phyloP scores from a whole-genome alignment of 1,284 basidiomycete species.

The Papiliotrema nemorosa region DNA sequence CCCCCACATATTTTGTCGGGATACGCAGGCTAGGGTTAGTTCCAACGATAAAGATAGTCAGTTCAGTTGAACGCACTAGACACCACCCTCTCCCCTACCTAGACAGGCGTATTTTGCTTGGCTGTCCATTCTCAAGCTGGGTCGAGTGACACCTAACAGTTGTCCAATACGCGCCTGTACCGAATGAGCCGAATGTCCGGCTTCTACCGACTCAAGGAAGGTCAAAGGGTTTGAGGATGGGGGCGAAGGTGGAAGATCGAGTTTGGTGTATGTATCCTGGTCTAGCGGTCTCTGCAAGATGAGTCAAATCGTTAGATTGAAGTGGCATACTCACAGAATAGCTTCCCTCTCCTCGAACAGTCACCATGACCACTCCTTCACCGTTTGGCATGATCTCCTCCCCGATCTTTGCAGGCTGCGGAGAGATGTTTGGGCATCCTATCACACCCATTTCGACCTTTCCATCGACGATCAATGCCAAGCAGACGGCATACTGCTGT shows the following conservation, averaged over 20 bases:
- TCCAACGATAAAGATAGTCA: too few species aligned
- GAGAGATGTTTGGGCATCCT: slow-evolving; percentile 90
- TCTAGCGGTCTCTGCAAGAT: slow-evolving; percentile 30
- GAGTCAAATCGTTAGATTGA: background rate
- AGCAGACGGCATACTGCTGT: slow-evolving; percentile 95
- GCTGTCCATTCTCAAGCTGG: slow-evolving; percentile 82
- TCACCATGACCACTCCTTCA: slow-evolving; percentile 77
- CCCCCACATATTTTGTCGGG: slow-evolving; percentile 62
- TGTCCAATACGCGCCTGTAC: slow-evolving; percentile 74
- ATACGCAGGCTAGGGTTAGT: slow-evolving; percentile 60
- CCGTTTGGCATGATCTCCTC: slow-evolving; percentile 52
- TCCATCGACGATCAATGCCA: slow-evolving; percentile 83
- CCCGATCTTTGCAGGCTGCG: slow-evolving; percentile 58
- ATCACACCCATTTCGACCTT: slow-evolving; percentile 84
- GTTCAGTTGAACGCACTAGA: slow-evolving; percentile 65
- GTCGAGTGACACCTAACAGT: slow-evolving; percentile 64
- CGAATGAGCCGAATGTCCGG: slow-evolving; percentile 82
- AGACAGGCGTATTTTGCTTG: slow-evolving; percentile 95
- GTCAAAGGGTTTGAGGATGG: slow-evolving; percentile 46
- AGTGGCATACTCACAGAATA: slow-evolving; percentile 55
- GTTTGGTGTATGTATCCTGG: slow-evolving; percentile 32
- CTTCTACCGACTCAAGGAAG: slow-evolving; percentile 89
- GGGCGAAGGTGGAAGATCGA: slow-evolving; percentile 37
- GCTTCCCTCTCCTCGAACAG: slow-evolving; percentile 75
- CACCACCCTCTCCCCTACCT: slow-evolving; percentile 79